These are phyloP conservation scores for Scheffersomyces illinoinensis DNA, from an alignment of 1,139 yeast species.

Conservation along the genomic window DNA sequence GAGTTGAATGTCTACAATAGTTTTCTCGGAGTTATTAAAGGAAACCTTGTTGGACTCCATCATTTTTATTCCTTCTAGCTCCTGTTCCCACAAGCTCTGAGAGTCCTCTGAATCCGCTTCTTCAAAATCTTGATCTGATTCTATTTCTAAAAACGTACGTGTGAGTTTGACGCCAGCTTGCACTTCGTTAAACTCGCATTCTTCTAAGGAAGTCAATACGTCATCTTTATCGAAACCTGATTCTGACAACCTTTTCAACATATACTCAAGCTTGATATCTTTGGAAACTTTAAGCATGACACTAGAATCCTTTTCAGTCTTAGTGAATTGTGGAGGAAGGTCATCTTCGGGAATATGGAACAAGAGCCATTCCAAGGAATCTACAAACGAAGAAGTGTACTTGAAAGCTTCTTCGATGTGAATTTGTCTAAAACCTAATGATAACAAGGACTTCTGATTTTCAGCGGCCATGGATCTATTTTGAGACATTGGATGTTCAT, in stretches of 20 bases:
- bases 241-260: slow-evolving; percentile 54
- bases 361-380: slow-evolving; percentile 76
- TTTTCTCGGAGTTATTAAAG: slow-evolving; percentile 22
- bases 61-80: slow-evolving; percentile 67
- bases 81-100: slow-evolving; percentile 67
- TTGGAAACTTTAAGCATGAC: slow-evolving; percentile 52
- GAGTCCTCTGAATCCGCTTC: slow-evolving; percentile 13
- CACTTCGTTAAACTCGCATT: slow-evolving; percentile 46
- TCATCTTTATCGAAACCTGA: slow-evolving; percentile 75
- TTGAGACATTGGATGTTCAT: slow-evolving; percentile 3
- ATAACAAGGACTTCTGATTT: slow-evolving; percentile 23
- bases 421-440: slow-evolving; percentile 65
- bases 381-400: slow-evolving; percentile 55
- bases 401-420: slow-evolving; percentile 74
- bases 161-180: slow-evolving; percentile 56
- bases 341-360: slow-evolving; percentile 95
- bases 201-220: slow-evolving; percentile 49
- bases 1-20: slow-evolving; percentile 31
- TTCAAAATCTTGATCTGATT: slow-evolving; percentile 15
- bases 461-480: background rate
- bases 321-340: slow-evolving; percentile 59
- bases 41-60: slow-evolving; percentile 36
- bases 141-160: slow-evolving; percentile 20
- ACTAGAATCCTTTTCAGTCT: slow-evolving; percentile 46
- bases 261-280: slow-evolving; percentile 36